phyloP scores from a whole-genome alignment of 495 filamentous ascomycete genomes.

The Annulohypoxylon stygium region DNA sequence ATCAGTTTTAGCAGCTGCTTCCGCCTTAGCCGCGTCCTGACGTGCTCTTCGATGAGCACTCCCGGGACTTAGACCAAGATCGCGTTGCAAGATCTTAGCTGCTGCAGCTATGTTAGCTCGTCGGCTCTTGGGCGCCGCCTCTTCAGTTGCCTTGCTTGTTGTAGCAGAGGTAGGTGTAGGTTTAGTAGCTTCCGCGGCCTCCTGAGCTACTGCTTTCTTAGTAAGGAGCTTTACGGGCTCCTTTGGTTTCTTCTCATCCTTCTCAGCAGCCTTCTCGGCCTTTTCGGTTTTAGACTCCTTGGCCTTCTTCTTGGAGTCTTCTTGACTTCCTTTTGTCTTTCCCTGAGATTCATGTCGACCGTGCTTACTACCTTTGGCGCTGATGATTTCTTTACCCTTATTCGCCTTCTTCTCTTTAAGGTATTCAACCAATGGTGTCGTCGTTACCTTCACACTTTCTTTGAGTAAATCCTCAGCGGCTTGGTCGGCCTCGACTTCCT shows the following conservation, averaged over 20 bases:
- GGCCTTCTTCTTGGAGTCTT: constrained; percentile 67
- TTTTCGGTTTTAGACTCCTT: constrained; percentile 73
- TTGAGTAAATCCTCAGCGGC: constrained; percentile 65
- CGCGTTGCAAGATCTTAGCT: constrained; percentile 88
- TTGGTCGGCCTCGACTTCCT: constrained; percentile 64
- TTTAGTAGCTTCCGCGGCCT: constrained; percentile 63
- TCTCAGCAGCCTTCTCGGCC: constrained; percentile 62
- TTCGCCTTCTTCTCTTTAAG: constrained; percentile 90
- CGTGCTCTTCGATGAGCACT: constrained; percentile 67
- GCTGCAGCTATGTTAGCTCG: constrained; percentile 81
- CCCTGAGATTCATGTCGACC: constrained; percentile 59
- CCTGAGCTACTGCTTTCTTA: constrained; percentile 70
- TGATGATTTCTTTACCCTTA: constrained; percentile 78
- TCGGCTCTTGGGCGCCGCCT: constrained; percentile 57
- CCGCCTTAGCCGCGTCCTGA: constrained; percentile 65
- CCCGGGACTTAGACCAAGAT: constrained; percentile 82
- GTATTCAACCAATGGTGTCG: constrained; percentile 90
- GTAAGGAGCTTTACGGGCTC: constrained; percentile 86
- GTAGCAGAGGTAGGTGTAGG: constrained; percentile 54
- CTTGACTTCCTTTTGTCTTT: constrained; percentile 67
- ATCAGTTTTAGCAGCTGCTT: constrained; percentile 57
- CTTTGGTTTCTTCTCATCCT: constrained; percentile 67
- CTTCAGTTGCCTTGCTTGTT: constrained; percentile 50
- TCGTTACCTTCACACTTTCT: constrained; percentile 74
- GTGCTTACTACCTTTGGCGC: constrained; percentile 63